A percentile compares a stretch with the other conserved stretches of the same genome.
phyloP scores from a whole-genome alignment of 352 stramenopile genomes.

The Phytophthora constricta region DNA sequence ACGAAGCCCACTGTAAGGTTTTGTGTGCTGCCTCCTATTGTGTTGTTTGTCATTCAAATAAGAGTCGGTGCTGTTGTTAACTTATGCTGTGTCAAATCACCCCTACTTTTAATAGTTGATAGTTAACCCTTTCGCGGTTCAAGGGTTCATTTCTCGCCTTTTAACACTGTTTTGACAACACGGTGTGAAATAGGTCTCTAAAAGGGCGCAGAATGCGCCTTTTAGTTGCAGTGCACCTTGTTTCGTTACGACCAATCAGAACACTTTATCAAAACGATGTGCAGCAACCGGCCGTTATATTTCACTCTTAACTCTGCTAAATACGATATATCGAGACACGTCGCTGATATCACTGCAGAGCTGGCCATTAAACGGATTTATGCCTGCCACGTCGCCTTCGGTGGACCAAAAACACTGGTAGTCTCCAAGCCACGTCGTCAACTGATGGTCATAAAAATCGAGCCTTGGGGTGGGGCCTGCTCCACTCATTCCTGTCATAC shows the following conservation, averaged over 20 bases:
- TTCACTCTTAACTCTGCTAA: background rate
- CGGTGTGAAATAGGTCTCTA: background rate
- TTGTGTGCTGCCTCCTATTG: too few relatives aligned
- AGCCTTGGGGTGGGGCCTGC: background rate
- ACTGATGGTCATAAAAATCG: background rate
- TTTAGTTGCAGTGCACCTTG: background rate
- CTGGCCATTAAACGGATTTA: background rate
- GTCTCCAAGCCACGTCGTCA: background rate
- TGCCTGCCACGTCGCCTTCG: background rate
- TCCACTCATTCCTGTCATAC: background rate
- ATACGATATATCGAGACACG: background rate
- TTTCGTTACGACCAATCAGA: conserved; percentile 1
- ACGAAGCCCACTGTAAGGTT: too few relatives aligned
- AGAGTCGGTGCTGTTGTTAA: too few relatives aligned
- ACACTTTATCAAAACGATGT: background rate
- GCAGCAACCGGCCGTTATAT: background rate
- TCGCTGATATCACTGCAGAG: background rate
- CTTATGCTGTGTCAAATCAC: too few relatives aligned
- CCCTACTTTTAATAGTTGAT: too few relatives aligned
- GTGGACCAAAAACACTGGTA: background rate
- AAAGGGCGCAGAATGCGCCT: background rate
- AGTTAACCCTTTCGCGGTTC: conserved; percentile 1
- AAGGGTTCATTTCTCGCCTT: background rate
- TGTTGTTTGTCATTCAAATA: too few relatives aligned
- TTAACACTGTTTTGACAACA: background rate